Conservation (phyloP, 805 yeast genomes). For the Komagataella pseudopastoris region DNA sequence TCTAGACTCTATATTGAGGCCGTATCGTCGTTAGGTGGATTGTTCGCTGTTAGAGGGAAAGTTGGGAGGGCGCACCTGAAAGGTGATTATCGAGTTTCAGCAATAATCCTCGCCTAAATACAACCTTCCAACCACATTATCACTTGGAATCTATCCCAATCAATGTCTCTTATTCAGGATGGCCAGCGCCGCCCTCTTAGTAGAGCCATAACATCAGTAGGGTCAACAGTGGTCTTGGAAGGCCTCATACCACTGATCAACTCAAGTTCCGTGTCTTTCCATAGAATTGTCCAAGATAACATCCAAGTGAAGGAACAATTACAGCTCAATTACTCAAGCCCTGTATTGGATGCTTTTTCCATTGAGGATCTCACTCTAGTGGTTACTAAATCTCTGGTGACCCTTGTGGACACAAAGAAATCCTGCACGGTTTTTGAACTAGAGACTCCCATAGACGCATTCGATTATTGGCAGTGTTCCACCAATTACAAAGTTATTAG, state of each 20-base stretch:
- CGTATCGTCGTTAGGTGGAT: background rate
- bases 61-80: background rate
- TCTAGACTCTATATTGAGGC: background rate
- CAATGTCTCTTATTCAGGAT: background rate
- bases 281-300: background rate
- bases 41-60: background rate
- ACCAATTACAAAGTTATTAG: background rate
- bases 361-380: background rate
- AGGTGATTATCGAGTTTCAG: background rate
- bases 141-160: background rate
- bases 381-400: background rate
- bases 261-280: background rate
- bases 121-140: background rate
- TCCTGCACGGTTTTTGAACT: background rate
- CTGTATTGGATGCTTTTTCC: background rate
- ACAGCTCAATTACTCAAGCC: background rate
- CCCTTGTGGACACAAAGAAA: background rate
- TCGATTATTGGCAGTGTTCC: background rate
- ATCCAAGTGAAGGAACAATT: background rate
- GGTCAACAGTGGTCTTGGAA: background rate
- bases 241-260: background rate
- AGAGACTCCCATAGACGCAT: background rate
- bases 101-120: background rate
- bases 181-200: background rate
- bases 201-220: background rate